Percentiles rank a stretch among this genome's conserved stretches.
Evolutionary conservation across 1,284 basidiomycete species (phyloP).

Genomic region (Boletus albobrunnescens): DNA sequence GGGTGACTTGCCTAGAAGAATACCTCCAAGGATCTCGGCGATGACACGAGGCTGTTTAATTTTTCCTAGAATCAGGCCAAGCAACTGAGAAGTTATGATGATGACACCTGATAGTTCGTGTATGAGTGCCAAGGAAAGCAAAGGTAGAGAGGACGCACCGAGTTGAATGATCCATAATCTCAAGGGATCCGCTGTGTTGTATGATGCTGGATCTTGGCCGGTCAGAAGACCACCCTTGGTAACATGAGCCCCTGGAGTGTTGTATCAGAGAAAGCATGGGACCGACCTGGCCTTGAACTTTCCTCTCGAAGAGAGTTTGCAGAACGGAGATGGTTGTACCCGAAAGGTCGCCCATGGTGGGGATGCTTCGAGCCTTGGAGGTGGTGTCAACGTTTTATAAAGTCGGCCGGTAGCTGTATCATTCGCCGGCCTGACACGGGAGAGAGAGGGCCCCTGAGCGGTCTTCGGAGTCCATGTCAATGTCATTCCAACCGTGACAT

Average conservation of each 20-base stretch:
- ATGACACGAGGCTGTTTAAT: conserved; percentile 86
- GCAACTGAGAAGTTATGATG: conserved; percentile 73
- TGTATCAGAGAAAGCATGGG: background rate
- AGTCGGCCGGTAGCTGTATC: background rate
- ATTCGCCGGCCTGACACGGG: background rate
- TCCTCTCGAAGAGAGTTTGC: conserved; percentile 31
- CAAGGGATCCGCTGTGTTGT: conserved; percentile 69
- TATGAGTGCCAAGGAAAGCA: background rate
- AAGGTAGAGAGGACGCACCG: conserved; percentile 42
- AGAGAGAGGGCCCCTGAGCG: background rate
- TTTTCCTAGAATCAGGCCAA: conserved; percentile 66
- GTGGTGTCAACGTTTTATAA: background rate
- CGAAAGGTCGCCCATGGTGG: conserved; percentile 39
- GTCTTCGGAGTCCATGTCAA: background rate
- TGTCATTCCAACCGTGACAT: background rate
- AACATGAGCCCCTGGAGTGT: background rate
- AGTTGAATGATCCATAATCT: conserved; percentile 89
- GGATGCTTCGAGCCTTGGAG: background rate
- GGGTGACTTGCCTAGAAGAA: conserved; percentile 60
- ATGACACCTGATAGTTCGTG: conserved; percentile 37
- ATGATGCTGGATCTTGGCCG: conserved; percentile 66
- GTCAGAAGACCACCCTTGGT: conserved; percentile 68
- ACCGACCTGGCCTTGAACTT: conserved; percentile 41
- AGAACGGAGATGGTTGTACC: conserved; percentile 36
- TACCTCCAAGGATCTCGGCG: conserved; percentile 84